Conservation (phyloP, 176 grass and related monocot genomes). For the Aegilops sharonensis region DNA sequence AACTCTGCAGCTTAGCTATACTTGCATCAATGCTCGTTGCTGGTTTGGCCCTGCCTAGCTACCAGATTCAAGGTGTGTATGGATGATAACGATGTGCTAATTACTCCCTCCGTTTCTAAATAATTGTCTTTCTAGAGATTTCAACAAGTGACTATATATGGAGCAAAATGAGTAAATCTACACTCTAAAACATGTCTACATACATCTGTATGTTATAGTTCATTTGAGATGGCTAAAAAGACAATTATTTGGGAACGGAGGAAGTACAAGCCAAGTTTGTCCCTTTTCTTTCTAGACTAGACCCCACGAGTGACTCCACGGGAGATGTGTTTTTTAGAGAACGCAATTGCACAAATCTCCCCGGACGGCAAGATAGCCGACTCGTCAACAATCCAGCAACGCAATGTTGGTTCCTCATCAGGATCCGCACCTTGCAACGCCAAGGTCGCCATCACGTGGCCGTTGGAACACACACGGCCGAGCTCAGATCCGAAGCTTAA, state of each 20-base stretch:
- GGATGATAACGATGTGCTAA: neutral
- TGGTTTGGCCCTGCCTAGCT: neutral
- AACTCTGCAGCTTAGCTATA: neutral
- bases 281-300: neutral
- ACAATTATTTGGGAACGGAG: no score
- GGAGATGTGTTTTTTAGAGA: neutral
- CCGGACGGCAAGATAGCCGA: no score
- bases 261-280: constrained; percentile 11
- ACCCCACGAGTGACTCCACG: neutral
- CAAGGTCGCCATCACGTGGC: neutral
- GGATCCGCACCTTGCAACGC: neutral
- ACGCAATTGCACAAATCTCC: no score
- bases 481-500: neutral
- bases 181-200: no score
- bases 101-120: neutral
- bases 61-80: neutral
- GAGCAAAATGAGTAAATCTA: no score
- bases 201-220: no score
- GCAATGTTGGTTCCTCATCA: neutral
- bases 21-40: neutral
- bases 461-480: neutral
- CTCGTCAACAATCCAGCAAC: neutral
- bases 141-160: no score
- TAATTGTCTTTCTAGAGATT: no score
- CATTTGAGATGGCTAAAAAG: no score